Evolutionary conservation across 257 asterid species (phyloP).

Genomic region (Fraxinus americana): DNA sequence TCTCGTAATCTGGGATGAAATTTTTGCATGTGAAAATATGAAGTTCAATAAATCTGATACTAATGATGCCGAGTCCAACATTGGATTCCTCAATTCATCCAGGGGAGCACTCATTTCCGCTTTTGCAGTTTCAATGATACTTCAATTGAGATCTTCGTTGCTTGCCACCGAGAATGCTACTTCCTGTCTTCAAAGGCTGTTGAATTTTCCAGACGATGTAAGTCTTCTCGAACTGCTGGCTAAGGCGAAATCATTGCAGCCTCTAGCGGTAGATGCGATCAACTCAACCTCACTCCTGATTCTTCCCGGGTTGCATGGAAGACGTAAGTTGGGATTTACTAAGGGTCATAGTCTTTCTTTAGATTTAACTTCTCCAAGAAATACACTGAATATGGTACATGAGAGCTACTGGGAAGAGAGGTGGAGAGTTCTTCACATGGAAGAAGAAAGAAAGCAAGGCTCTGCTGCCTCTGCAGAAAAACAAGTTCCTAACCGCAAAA

Average conservation of each 20-base stretch:
- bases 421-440: background rate
- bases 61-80: background rate
- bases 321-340: background rate
- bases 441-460: conserved; percentile 16
- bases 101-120: background rate
- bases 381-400: background rate
- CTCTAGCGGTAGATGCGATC: background rate
- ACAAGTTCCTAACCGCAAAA: background rate
- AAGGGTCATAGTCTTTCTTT: background rate
- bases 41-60: background rate
- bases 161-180: conserved; percentile 6
- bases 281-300: background rate
- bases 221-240: background rate
- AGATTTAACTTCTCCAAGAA: background rate
- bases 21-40: background rate
- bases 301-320: background rate
- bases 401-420: conserved; percentile 5
- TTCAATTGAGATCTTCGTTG: background rate
- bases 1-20: background rate
- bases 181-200: conserved; percentile 2
- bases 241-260: background rate
- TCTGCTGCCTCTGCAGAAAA: background rate
- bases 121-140: background rate
- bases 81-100: background rate
- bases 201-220: background rate